phyloP scores from a whole-genome alignment of 2,329 filamentous ascomycete species.

The Fusarium sp. region DNA sequence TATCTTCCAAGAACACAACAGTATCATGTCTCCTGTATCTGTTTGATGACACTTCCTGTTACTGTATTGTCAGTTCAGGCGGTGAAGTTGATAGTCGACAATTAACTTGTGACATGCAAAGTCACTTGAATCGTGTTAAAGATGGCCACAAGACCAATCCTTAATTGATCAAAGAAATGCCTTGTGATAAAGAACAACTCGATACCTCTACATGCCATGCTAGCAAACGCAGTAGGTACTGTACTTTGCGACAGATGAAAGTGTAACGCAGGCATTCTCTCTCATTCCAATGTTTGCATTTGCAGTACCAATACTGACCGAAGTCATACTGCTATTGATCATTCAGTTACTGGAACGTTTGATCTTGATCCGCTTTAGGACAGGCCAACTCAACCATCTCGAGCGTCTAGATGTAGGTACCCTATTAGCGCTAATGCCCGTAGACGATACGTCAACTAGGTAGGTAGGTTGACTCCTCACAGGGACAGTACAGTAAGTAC shows the following conservation, averaged over 20 bases:
- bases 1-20: neutral
- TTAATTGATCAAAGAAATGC: neutral
- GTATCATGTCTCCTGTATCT: neutral
- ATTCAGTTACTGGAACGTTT: neutral
- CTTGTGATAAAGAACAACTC: conserved; percentile 24
- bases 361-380: neutral
- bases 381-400: neutral
- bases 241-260: neutral
- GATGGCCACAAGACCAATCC: conserved; percentile 9
- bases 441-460: neutral
- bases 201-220: neutral
- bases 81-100: conserved; percentile 1
- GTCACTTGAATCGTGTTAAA: conserved; percentile 34
- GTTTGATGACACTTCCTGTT: neutral
- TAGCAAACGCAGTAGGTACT: neutral
- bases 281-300: conserved; percentile 7
- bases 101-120: conserved; percentile 31
- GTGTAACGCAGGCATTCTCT: neutral
- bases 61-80: neutral
- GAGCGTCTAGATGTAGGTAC: neutral
- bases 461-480: neutral
- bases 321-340: neutral
- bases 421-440: neutral
- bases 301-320: neutral
- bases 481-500: neutral